phyloP scores from a whole-genome alignment of 495 filamentous ascomycete species.

The Viridothelium virens region DNA sequence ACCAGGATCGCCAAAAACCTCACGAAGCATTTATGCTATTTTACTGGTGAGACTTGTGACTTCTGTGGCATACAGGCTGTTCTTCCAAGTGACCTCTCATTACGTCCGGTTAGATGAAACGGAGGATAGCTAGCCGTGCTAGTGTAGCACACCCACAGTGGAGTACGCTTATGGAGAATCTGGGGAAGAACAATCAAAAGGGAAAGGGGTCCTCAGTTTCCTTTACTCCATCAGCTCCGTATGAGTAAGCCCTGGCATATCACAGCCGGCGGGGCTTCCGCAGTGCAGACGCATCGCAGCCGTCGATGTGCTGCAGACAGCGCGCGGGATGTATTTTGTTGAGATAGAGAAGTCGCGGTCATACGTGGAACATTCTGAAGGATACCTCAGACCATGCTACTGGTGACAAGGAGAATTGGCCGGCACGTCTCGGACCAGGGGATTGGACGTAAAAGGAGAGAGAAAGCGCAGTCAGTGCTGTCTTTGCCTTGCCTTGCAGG shows the following conservation, averaged over 20 bases:
- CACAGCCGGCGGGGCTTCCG: neutral
- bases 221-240: conserved; percentile 1
- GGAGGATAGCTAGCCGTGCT: too few relatives aligned
- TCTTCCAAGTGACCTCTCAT: too few relatives aligned
- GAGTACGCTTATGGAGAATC: neutral
- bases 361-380: neutral
- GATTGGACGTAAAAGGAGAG: neutral
- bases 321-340: neutral
- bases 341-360: neutral
- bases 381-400: neutral
- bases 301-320: too few relatives aligned
- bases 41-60: too few relatives aligned
- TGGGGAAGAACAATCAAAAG: neutral
- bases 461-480: neutral
- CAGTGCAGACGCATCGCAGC: too few relatives aligned
- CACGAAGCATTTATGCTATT: too few relatives aligned
- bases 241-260: neutral
- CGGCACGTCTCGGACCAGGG: neutral
- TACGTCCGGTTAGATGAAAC: too few relatives aligned
- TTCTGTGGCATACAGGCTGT: too few relatives aligned
- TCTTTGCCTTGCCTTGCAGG: neutral
- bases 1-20: too few relatives aligned
- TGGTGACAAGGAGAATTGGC: neutral
- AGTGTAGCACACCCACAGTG: too few relatives aligned
- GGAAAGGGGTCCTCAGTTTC: too few relatives aligned